Evolutionary conservation across 2,329 filamentous ascomycete species (phyloP).

Genomic region (Chaetomiaceae sp.): DNA sequence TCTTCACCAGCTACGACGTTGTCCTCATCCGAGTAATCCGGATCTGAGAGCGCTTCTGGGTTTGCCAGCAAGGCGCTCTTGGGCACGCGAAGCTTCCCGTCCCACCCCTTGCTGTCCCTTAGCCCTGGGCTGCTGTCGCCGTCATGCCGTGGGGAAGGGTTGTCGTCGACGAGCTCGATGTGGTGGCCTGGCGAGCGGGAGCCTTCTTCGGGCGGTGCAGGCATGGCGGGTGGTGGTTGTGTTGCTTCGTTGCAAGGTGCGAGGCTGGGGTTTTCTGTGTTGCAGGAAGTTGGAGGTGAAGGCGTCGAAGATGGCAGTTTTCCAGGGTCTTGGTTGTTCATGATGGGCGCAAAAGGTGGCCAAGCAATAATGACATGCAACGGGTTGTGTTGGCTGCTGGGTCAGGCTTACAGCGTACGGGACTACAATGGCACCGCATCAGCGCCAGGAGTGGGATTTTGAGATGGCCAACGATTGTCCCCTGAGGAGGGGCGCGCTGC

Average conservation of each 20-base stretch:
- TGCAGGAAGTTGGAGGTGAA: not conserved
- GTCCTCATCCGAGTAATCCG: conserved; percentile 74
- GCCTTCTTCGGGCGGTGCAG: conserved; percentile 36
- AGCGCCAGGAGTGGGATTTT: too few species aligned
- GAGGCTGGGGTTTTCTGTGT: not conserved
- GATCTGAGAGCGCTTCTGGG: conserved; percentile 76
- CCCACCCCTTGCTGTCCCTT: conserved; percentile 68
- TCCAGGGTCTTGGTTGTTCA: not conserved
- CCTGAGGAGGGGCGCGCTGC: not conserved
- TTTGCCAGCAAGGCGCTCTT: conserved; percentile 66
- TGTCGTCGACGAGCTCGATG: conserved; percentile 46
- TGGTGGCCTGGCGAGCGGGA: conserved; percentile 36
- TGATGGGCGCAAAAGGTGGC: not conserved
- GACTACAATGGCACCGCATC: too few species aligned
- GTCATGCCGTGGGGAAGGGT: conserved; percentile 36
- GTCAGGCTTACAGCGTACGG: too few species aligned
- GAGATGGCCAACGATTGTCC: too few species aligned
- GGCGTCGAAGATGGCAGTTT: not conserved
- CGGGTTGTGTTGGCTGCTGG: not conserved
- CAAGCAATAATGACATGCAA: not conserved
- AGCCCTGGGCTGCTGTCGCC: conserved; percentile 44
- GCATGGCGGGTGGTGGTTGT: conserved; percentile 36
- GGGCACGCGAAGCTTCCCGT: conserved; percentile 74
- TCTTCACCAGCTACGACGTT: conserved; percentile 65
- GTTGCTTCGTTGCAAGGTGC: too few species aligned